These are phyloP conservation scores for Lentithecium fluviatile DNA, from an alignment of 495 filamentous ascomycete genomes.

Conservation along the genomic window DNA sequence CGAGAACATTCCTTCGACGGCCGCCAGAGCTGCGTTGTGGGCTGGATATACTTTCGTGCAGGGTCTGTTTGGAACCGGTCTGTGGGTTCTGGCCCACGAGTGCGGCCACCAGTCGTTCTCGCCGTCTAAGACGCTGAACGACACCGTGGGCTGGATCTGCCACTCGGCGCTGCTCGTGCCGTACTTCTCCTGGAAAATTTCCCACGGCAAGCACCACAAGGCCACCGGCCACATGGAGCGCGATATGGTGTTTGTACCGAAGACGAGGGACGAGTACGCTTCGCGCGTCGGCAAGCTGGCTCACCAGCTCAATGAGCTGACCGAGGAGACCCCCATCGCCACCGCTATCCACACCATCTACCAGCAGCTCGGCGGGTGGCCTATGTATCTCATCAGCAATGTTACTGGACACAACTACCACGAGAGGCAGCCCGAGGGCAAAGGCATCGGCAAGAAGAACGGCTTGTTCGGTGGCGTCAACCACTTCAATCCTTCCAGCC, in stretches of 20 bases:
- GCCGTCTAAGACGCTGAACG: conserved; percentile 57
- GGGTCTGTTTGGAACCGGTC: conserved; percentile 73
- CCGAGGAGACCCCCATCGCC: conserved; percentile 89
- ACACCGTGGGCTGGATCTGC: conserved; percentile 63
- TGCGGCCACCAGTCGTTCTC: conserved; percentile 81
- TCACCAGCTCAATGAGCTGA: conserved; percentile 80
- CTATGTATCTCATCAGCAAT: conserved; percentile 79
- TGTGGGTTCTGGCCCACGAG: conserved; percentile 86
- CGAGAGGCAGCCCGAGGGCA: conserved; percentile 71
- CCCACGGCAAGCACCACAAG: conserved; percentile 75
- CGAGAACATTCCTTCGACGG: conserved; percentile 54
- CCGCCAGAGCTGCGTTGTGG: conserved; percentile 56
- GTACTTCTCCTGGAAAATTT: conserved; percentile 76
- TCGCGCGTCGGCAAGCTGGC: conserved; percentile 64
- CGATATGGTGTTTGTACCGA: conserved; percentile 96
- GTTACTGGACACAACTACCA: conserved; percentile 95
- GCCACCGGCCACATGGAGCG: conserved; percentile 92
- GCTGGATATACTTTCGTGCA: conserved; percentile 68
- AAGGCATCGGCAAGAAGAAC: conserved; percentile 74
- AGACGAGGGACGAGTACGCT: conserved; percentile 74
- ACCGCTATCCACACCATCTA: conserved; percentile 68
- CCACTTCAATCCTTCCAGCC: conserved; percentile 87
- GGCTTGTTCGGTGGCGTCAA: conserved; percentile 76
- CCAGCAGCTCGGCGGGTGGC: conserved; percentile 92
- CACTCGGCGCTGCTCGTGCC: conserved; percentile 68